Evolutionary conservation across 768 basidiomycete genomes (phyloP), one percentile per base, ranked within the genome.

Genomic region (Paxillus rubicundulus): DNA sequence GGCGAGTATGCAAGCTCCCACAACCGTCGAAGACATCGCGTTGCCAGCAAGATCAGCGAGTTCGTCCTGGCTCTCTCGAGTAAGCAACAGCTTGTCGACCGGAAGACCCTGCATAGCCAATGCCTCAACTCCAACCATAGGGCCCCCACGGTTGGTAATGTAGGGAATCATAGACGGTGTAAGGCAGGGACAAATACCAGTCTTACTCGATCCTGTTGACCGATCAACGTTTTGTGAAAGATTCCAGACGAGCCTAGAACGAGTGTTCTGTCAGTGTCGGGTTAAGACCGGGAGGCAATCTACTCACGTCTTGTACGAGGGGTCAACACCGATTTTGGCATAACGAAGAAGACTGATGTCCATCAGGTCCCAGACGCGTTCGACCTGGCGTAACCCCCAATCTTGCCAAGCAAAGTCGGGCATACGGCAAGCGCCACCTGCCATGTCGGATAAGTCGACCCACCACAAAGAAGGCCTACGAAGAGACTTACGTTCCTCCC

Each of bases 121-220:
- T 1, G 95, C 94, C 65, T 98, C 95, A 32, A 93, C 70, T 9
- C 95, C 95, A 14, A 95, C 85, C 86, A 97, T 90, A 8, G 95
- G 95, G 21, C 95, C 95, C 37, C 95, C 95, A 46, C 95, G 92
- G 65, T 89, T 93, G 41, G 95, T 92, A 66, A 96, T 87, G 61
- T 93, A 98, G 0, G 95, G 91, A 56, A 97, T 97, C 93, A 96
- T 97, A 27, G 90, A 86, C 1, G 95, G 95, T 0, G 95, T 98
- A 16, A 98, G 81, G 70, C 95, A 98, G 1, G 90, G 90, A 58
- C 88, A 91, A 50, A 97, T 89, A 18, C 94, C 95, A 10, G 85
- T 73, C 67, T 85, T 86, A 59, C 78, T 81, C 0, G 89, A 86
- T 7, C 89, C 89, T 41, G 87, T 92, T 24, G 87, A 87, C 13